phyloP scores from a whole-genome alignment of 345 rosid genomes.

The Arabis alpina region DNA sequence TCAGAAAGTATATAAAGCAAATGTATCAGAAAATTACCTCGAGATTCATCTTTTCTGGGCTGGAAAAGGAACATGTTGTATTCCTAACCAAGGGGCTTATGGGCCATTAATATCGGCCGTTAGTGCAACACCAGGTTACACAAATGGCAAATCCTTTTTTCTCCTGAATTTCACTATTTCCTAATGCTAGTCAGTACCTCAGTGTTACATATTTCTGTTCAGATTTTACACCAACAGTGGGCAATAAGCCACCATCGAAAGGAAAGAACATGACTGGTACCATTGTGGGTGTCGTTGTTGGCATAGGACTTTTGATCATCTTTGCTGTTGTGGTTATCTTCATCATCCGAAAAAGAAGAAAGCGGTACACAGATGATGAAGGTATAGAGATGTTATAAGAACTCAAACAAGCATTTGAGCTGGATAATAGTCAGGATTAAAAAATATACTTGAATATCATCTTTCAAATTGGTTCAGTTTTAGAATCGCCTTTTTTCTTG shows the following conservation, averaged over 20 bases:
- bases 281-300: conserved; percentile 45
- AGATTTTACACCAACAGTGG: conserved; percentile 73
- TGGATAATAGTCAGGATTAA: neutral
- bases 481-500: neutral
- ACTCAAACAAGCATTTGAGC: conserved; percentile 12
- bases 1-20: conserved; percentile 31
- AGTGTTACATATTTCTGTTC: conserved; percentile 27
- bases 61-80: conserved; percentile 49
- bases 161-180: neutral
- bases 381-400: conserved; percentile 49
- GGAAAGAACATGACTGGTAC: conserved; percentile 34
- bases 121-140: conserved; percentile 64
- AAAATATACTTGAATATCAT: neutral
- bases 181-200: neutral
- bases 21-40: conserved; percentile 42
- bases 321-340: conserved; percentile 41
- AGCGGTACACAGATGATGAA: conserved; percentile 50
- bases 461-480: neutral
- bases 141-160: neutral
- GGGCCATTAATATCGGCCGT: conserved; percentile 56
- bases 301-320: conserved; percentile 41
- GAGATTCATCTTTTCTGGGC: conserved; percentile 50
- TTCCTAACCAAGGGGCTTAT: conserved; percentile 46
- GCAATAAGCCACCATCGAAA: conserved; percentile 48
- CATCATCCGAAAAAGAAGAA: conserved; percentile 49